Evolutionary conservation across 768 basidiomycete genomes (phyloP).

Genomic region (Kwoniella botswanensis): DNA sequence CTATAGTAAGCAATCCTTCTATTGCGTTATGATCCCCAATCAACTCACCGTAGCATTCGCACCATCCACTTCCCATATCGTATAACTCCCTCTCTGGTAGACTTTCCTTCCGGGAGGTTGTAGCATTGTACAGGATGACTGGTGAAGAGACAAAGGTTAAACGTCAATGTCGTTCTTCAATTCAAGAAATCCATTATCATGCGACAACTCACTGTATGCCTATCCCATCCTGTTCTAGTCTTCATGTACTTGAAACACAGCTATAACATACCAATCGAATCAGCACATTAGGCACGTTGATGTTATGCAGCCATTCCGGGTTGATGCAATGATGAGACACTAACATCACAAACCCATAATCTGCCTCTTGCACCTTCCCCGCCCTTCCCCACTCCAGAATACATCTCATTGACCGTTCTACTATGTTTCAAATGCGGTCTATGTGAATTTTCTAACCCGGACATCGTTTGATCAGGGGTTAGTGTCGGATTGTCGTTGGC

Average conservation of each 20-base stretch:
- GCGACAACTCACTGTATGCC: constrained; percentile 71
- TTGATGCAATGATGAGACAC: no score
- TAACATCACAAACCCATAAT: constrained; percentile 56
- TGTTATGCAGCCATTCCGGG: no score
- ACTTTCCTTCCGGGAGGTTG: constrained; percentile 84
- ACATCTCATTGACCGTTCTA: constrained; percentile 39
- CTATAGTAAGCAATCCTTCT: not conserved
- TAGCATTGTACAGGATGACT: constrained; percentile 23
- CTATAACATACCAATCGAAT: constrained; percentile 19
- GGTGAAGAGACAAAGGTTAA: no score
- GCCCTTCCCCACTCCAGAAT: constrained; percentile 40
- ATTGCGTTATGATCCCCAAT: no score
- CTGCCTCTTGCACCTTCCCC: constrained; percentile 49
- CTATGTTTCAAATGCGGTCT: constrained; percentile 10
- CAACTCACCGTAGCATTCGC: constrained; percentile 73
- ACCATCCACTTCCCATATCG: constrained; percentile 96
- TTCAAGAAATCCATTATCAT: no score
- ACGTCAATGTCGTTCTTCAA: no score
- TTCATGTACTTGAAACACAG: constrained; percentile 95
- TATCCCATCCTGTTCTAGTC: constrained; percentile 69
- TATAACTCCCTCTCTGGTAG: constrained; percentile 84
- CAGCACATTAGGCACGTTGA: not conserved
- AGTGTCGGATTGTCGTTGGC: not conserved
- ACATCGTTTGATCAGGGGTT: not conserved
- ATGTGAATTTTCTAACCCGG: constrained; percentile 10